phyloP scores from a whole-genome alignment of 192 early-diverging fungal species.

The Globomyces pollinis-pini region DNA sequence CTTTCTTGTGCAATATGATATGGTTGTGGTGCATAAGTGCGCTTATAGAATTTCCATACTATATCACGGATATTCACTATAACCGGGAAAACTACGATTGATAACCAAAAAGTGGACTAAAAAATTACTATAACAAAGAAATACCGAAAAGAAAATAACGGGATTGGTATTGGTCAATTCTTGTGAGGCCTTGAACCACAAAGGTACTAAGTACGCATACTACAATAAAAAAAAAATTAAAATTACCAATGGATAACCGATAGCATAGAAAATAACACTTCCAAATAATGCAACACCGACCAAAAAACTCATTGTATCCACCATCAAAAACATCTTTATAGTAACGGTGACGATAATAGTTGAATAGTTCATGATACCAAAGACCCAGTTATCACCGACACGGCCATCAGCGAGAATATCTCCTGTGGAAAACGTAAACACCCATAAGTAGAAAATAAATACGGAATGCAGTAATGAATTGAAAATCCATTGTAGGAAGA shows the following conservation, averaged over 20 bases:
- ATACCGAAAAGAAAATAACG: too few relatives aligned
- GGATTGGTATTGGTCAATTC: too few relatives aligned
- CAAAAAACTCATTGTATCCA: conserved; percentile 38
- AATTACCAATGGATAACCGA: conserved; percentile 59
- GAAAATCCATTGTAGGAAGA: conserved; percentile 85
- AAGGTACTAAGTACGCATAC: too few relatives aligned
- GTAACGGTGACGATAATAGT: conserved; percentile 73
- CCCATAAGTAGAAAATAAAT: conserved; percentile 64
- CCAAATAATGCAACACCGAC: conserved; percentile 85
- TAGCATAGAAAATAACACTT: conserved; percentile 72
- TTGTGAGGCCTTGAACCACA: too few relatives aligned
- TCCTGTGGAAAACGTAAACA: conserved; percentile 47
- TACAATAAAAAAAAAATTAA: too few relatives aligned
- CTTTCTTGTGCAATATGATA: conserved; percentile 99
- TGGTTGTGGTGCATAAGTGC: conserved; percentile 71
- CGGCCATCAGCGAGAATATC: conserved; percentile 56
- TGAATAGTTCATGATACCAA: conserved; percentile 76
- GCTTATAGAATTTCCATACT: conserved; percentile 82
- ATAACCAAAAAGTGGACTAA: too few relatives aligned
- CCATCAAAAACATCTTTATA: conserved; percentile 57
- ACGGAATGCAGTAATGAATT: conserved; percentile 92
- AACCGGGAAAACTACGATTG: too few relatives aligned
- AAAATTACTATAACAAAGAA: too few relatives aligned
- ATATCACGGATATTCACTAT: conserved; percentile 81
- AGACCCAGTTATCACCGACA: conserved; percentile 72